Evolutionary conservation across 1,284 basidiomycete genomes (phyloP), one percentile per base, ranked within the genome.

Genomic region (Ganoderma leucocontextum): DNA sequence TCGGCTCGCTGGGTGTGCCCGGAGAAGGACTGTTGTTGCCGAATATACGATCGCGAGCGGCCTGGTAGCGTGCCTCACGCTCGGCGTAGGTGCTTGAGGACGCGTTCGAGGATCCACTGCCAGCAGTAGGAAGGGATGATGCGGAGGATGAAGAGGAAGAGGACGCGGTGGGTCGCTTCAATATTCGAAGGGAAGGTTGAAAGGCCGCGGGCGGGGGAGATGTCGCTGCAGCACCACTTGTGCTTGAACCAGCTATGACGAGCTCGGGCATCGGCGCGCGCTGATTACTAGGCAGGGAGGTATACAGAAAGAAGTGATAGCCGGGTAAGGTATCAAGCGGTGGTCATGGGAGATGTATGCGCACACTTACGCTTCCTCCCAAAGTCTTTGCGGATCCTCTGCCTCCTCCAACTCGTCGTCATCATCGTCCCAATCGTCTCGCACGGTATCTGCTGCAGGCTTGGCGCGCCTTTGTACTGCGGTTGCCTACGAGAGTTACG

Each of bases 351-450:
- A 10, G 10, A 35, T 33, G 60, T 13, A 15, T 8, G 17, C 61
- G 22, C 25, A n/a, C 35, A 80, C 84, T 79, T 73, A 86, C 85
- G 85, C 84, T 69, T 81, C 78, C 66, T 83, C 80, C 85, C 85
- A 86, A 44, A 86, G 71, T 58, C 73, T 76, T 70, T 75, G 77
- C 15, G 76, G 81, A 47, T 81, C 80, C 44, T 80, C 76, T 17
- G 75, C 75, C 15, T 73, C 75, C 9, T 76, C 77, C 39, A 74
- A 76, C 0, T 82, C 78, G 5, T 79, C 81, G 1, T 81, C 79
- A 42, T 85, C 84, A 17, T 80, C 78, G 59, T 85, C 85, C 85
- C 85, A 86, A 68, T 82, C 83, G 60, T 84, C 83, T 19, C 78
- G 78, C 19, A 84, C 77, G 29, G 65, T 58, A 38, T 68, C 41